Evolutionary conservation across 2,329 filamentous ascomycete species (phyloP).

Genomic region (Diaporthe helianthi): DNA sequence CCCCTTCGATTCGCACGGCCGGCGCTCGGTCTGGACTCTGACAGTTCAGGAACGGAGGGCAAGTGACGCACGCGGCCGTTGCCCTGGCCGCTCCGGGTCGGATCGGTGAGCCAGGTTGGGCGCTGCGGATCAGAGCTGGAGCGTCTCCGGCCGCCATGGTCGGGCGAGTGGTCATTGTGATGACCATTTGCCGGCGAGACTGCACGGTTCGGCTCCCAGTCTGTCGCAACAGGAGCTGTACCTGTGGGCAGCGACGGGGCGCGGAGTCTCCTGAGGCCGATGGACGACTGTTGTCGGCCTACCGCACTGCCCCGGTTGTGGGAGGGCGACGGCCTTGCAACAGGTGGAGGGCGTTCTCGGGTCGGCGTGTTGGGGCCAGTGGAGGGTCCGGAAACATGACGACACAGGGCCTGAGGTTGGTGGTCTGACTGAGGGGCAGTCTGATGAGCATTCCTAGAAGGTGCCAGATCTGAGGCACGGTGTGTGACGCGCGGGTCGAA

Average conservation of each 20-base stretch:
- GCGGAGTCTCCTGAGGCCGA: constrained; percentile 32
- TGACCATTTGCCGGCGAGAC: background rate
- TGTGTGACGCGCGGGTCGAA: constrained; percentile 18
- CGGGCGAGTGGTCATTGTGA: background rate
- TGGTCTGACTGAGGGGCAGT: constrained; percentile 9
- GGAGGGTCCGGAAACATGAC: background rate
- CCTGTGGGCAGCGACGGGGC: background rate
- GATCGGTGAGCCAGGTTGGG: constrained; percentile 34
- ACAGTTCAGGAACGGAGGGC: constrained; percentile 31
- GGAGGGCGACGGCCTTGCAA: background rate
- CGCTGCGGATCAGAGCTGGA: constrained; percentile 40
- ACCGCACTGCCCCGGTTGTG: background rate
- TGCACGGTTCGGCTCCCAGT: constrained; percentile 1
- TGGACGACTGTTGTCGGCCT: constrained; percentile 33
- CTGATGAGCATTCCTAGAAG: constrained; percentile 19
- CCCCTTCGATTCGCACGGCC: constrained; percentile 3
- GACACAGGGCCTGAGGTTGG: background rate
- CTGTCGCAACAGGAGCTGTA: background rate
- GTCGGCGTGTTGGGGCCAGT: constrained; percentile 17
- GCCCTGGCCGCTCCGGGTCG: background rate
- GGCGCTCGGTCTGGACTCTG: background rate
- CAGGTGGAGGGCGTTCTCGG: constrained; percentile 21
- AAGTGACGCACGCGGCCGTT: constrained; percentile 7
- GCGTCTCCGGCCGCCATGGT: constrained; percentile 34
- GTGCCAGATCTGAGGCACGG: constrained; percentile 7